A percentile compares a stretch with the other conserved stretches of the same genome.
phyloP scores from a whole-genome alignment of 495 filamentous ascomycete genomes.

The Schizothecium vesticola region DNA sequence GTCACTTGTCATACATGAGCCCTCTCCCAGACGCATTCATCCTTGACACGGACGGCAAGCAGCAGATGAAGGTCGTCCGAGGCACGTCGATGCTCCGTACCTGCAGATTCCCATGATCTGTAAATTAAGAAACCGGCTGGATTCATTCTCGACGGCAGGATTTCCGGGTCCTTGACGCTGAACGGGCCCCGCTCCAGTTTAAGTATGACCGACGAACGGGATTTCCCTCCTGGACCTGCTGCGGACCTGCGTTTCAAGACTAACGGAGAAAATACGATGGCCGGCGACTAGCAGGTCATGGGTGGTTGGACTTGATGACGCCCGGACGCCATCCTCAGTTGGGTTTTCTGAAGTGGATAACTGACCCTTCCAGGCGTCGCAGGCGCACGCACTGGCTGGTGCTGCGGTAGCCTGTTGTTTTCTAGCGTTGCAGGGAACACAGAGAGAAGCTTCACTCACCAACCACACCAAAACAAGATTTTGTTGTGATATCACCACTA shows the following conservation, averaged over 20 bases:
- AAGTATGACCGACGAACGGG: not conserved
- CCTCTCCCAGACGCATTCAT: not conserved
- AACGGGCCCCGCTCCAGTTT: not conserved
- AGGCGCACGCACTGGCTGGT: not conserved
- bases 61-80: not conserved
- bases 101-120: constrained; percentile 10
- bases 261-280: not conserved
- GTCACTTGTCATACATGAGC: not conserved
- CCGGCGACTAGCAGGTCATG: not conserved
- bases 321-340: not conserved
- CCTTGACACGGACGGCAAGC: not conserved
- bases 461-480: not conserved
- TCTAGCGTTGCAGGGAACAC: not conserved
- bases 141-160: not conserved
- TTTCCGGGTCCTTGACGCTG: not conserved
- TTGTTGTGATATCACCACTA: not conserved
- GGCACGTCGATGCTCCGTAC: not conserved
- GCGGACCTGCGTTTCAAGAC: not conserved
- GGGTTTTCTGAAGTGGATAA: not conserved
- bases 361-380: not conserved
- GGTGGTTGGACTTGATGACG: not conserved
- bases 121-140: constrained; percentile 6
- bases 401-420: not conserved
- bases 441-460: not conserved
- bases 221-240: too few relatives aligned